These are phyloP conservation scores for Sophora flavescens DNA, from an alignment of 306 rosid species.

Conservation along the genomic window DNA sequence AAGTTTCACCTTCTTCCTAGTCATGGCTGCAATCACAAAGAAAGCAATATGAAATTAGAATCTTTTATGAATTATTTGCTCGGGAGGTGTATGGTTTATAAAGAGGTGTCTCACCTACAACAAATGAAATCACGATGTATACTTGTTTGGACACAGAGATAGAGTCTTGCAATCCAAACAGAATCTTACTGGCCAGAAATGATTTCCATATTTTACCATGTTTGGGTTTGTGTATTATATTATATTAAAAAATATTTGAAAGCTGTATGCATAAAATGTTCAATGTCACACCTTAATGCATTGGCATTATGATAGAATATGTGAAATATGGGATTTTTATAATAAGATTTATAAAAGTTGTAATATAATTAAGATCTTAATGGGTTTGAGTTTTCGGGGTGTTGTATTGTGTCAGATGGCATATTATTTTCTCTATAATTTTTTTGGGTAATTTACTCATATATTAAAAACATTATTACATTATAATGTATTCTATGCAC, in stretches of 20 bases:
- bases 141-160: constrained; percentile 23
- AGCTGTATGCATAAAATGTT: not conserved
- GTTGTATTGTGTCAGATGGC: no score
- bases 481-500: not conserved
- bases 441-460: not conserved
- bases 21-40: constrained; percentile 43
- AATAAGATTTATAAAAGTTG: not conserved
- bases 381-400: no score
- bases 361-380: not conserved
- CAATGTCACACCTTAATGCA: constrained; percentile 10
- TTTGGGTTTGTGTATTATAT: not conserved
- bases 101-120: not conserved
- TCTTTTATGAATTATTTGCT: not conserved
- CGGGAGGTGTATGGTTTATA: not conserved
- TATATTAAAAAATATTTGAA: not conserved
- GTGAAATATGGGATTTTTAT: not conserved
- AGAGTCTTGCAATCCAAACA: not conserved
- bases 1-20: constrained; percentile 58
- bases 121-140: not conserved
- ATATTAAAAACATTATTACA: not conserved
- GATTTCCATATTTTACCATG: not conserved
- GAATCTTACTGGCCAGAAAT: not conserved
- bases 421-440: not conserved
- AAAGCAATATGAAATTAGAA: not conserved
- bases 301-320: constrained; percentile 14